phyloP scores from a whole-genome alignment of 2,329 filamentous ascomycete genomes.

The Biscogniauxia mediterranea region DNA sequence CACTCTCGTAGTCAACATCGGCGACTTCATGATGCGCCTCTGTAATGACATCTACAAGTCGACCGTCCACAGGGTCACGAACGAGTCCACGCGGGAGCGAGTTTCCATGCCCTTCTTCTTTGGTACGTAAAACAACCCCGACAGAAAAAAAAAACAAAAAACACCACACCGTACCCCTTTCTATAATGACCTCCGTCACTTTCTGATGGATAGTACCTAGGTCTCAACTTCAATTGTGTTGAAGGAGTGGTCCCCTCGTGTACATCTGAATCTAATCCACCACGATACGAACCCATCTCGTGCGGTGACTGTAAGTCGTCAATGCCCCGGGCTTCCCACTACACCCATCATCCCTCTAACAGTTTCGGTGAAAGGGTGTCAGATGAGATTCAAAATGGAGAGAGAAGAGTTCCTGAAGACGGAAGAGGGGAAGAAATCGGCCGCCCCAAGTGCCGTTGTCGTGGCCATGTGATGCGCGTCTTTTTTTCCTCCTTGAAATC shows the following conservation, averaged over 20 bases:
- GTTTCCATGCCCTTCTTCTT: constrained; percentile 59
- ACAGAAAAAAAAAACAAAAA: too few species aligned
- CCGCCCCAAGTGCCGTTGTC: constrained; percentile 28
- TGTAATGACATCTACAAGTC: constrained; percentile 50
- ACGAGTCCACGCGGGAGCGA: constrained; percentile 39
- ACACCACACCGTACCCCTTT: background rate
- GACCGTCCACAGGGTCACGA: constrained; percentile 51
- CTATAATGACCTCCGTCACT: background rate
- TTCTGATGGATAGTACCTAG: constrained; percentile 25
- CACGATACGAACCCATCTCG: constrained; percentile 51
- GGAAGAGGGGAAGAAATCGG: constrained; percentile 17
- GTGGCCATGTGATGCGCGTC: constrained; percentile 13
- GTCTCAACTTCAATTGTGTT: constrained; percentile 50
- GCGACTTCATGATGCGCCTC: constrained; percentile 50
- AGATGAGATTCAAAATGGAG: constrained; percentile 34
- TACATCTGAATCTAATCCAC: constrained; percentile 42
- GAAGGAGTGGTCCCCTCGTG: constrained; percentile 49
- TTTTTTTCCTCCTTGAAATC: background rate
- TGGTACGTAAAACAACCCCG: constrained; percentile 32
- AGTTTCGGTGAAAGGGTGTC: constrained; percentile 28
- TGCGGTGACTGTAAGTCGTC: constrained; percentile 42
- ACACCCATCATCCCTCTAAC: background rate
- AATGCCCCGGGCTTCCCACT: too few species aligned
- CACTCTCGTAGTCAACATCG: constrained; percentile 52
- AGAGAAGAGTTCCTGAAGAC: constrained; percentile 27